Conservation (phyloP, 352 stramenopile species). For the Globisporangium cederbergense region DNA sequence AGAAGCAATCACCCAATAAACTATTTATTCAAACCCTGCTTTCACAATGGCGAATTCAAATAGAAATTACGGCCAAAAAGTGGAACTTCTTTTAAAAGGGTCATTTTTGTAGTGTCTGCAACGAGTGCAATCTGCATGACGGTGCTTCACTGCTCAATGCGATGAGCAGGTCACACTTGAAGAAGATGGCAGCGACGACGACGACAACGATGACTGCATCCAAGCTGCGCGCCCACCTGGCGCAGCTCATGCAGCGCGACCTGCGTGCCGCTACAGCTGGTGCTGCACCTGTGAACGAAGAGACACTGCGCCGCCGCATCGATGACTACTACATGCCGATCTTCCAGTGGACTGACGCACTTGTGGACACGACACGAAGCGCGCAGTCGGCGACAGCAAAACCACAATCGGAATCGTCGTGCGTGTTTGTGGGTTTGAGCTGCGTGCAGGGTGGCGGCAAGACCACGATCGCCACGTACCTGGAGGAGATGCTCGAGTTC, state of each 20-base stretch:
- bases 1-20: neutral
- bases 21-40: neutral
- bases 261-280: conserved; percentile 12
- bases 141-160: too few species aligned
- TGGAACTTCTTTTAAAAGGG: too few species aligned
- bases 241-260: conserved; percentile 52
- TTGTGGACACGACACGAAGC: conserved; percentile 35
- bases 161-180: neutral
- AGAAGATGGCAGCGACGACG: neutral
- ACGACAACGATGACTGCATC: neutral
- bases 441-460: conserved; percentile 85
- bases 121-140: too few species aligned
- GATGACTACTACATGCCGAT: conserved; percentile 78
- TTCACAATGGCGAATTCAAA: too few species aligned
- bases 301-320: conserved; percentile 43
- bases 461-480: conserved; percentile 71
- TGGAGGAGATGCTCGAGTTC: conserved; percentile 54
- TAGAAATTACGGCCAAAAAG: too few species aligned
- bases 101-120: too few species aligned
- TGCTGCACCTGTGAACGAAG: conserved; percentile 31
- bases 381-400: conserved; percentile 6
- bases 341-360: conserved; percentile 63
- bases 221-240: conserved; percentile 43
- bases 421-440: conserved; percentile 75
- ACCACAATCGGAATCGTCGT: conserved; percentile 17